A percentile compares a stretch with the other conserved stretches of the same genome.
Conservation (phyloP, 192 early-diverging fungal genomes). For the Chytriomyces sp. region DNA sequence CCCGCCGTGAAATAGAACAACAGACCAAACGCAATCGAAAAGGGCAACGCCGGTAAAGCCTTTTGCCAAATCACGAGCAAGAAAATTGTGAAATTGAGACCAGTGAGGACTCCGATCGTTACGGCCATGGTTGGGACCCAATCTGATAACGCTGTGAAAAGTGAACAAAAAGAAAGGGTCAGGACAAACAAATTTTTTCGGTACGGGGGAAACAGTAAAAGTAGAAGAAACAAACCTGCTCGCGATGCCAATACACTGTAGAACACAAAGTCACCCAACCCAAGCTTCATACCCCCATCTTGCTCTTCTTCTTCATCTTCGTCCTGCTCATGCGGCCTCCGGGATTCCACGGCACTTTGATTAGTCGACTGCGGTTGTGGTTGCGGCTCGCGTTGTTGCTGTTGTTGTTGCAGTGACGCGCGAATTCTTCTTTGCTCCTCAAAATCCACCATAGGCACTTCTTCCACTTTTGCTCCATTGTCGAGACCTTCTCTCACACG, state of each 20-base stretch:
- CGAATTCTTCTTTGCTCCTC: neutral
- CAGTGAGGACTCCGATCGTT: constrained; percentile 80
- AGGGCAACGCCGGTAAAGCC: constrained; percentile 84
- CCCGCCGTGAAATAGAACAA: constrained; percentile 74
- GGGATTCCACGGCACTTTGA: neutral
- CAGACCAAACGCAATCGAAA: constrained; percentile 85
- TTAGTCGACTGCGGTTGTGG: too few relatives aligned
- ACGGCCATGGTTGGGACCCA: constrained; percentile 82
- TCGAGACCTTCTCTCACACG: too few relatives aligned
- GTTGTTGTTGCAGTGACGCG: neutral
- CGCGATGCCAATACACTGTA: constrained; percentile 81
- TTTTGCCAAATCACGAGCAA: constrained; percentile 80
- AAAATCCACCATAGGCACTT: neutral
- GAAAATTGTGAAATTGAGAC: constrained; percentile 87
- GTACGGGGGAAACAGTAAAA: neutral
- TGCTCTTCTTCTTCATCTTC: constrained; percentile 55
- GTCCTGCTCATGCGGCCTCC: constrained; percentile 14
- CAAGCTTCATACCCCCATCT: constrained; percentile 79
- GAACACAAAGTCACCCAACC: constrained; percentile 90
- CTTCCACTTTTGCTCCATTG: neutral
- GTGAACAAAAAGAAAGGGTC: neutral
- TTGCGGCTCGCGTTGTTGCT: neutral
- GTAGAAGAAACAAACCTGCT: constrained; percentile 62
- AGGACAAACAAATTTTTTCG: neutral
- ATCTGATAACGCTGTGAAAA: constrained; percentile 65